Conservation (phyloP, 2,329 filamentous ascomycete genomes). For the Penicillium paneum region DNA sequence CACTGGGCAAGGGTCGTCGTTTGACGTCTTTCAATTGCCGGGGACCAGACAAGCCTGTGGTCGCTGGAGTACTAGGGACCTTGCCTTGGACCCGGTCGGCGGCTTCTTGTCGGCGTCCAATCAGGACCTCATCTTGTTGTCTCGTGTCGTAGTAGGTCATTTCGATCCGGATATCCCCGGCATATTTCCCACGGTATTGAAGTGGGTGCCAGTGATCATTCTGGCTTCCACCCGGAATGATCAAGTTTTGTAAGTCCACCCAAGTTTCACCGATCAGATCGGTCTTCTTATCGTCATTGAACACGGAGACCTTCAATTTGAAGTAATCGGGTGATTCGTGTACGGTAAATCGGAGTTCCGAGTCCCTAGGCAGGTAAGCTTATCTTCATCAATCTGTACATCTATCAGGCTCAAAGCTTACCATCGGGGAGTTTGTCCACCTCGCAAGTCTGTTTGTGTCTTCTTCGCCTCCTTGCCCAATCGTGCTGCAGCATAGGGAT, state of each 20-base stretch:
- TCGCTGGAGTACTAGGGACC: constrained; percentile 16
- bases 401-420: constrained; percentile 41
- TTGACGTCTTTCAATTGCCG: constrained; percentile 66
- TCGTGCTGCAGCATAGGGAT: constrained; percentile 91
- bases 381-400: background rate
- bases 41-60: constrained; percentile 40
- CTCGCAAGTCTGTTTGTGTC: constrained; percentile 88
- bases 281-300: constrained; percentile 98
- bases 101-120: constrained; percentile 52
- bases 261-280: constrained; percentile 94
- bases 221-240: constrained; percentile 85
- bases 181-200: constrained; percentile 88
- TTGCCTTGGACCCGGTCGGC: constrained; percentile 38
- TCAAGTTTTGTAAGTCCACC: constrained; percentile 76
- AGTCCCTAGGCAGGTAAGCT: constrained; percentile 64
- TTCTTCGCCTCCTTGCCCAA: constrained; percentile 97
- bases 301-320: constrained; percentile 90
- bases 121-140: constrained; percentile 70
- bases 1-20: constrained; percentile 76
- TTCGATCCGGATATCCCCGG: constrained; percentile 90
- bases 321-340: constrained; percentile 97
- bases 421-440: constrained; percentile 95
- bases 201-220: constrained; percentile 88
- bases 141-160: constrained; percentile 93
- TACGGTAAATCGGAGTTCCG: constrained; percentile 92